These are phyloP conservation scores for Rhizoclosmatium sp. DNA, from an alignment of 192 early-diverging fungal species.

Conservation along the genomic window DNA sequence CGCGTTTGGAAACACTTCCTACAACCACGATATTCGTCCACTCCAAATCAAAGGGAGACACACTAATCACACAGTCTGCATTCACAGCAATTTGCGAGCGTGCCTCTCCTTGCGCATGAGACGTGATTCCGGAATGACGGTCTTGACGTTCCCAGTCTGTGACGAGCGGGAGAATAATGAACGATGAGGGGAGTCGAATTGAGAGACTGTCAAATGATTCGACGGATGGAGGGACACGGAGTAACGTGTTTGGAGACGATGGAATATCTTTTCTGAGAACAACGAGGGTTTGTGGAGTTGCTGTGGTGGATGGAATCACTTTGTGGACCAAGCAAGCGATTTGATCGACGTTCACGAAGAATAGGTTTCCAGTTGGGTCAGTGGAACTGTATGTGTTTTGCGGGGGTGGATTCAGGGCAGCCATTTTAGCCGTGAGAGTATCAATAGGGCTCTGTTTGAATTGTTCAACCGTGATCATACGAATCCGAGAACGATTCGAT, in stretches of 20 bases:
- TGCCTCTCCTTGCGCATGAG: not conserved
- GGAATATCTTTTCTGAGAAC: not conserved
- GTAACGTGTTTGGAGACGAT: not conserved
- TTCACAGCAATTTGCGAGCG: constrained; percentile 8
- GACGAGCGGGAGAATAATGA: not conserved
- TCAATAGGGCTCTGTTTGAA: not conserved
- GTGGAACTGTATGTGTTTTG: not conserved
- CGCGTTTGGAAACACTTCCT: not conserved
- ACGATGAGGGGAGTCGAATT: not conserved
- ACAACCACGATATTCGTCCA: constrained; percentile 9
- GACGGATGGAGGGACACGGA: not conserved
- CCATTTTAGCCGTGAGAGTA: too few species aligned
- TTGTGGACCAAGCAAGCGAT: constrained; percentile 8
- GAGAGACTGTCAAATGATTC: constrained; percentile 7
- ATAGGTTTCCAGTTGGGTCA: constrained; percentile 1
- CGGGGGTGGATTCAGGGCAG: not conserved
- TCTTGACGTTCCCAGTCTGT: not conserved
- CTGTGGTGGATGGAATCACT: not conserved
- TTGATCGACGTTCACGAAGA: constrained; percentile 4
- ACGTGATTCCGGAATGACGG: not conserved
- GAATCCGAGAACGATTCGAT: not conserved
- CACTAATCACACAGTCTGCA: not conserved
- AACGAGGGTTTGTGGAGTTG: not conserved
- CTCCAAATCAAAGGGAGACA: constrained; percentile 4
- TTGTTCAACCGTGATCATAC: not conserved